Conservation (phyloP, 1,139 yeast genomes). For the Pichia sp. region DNA sequence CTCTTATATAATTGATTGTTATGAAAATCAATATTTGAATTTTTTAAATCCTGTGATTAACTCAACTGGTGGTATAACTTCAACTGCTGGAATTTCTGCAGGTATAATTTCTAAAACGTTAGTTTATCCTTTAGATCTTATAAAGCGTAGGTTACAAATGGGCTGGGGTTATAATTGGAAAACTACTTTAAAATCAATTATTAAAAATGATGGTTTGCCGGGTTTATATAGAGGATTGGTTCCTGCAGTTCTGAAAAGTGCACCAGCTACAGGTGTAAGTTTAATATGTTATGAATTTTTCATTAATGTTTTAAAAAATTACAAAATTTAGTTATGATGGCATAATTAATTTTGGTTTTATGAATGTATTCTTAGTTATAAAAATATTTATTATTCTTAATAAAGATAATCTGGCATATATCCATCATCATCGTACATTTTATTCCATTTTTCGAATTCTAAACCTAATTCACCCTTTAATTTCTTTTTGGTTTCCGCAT, state of each 20-base stretch:
- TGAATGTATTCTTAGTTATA: background rate
- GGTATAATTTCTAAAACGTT: conserved; percentile 68
- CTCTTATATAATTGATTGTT: conserved; percentile 13
- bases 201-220: conserved; percentile 49
- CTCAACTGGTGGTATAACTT: conserved; percentile 22
- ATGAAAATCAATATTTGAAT: conserved; percentile 3
- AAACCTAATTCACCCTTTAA: conserved; percentile 69
- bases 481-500: conserved; percentile 66
- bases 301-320: conserved; percentile 8
- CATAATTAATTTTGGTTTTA: conserved; percentile 12
- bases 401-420: conserved; percentile 20
- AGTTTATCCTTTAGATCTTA: conserved; percentile 81
- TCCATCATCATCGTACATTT: conserved; percentile 32
- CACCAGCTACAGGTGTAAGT: conserved; percentile 80
- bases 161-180: no score
- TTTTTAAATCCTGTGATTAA: background rate
- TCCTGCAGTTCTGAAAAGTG: conserved; percentile 65
- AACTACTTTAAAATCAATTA: no score
- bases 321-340: conserved; percentile 32
- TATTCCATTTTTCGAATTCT: conserved; percentile 62
- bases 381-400: conserved; percentile 41
- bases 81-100: conserved; percentile 67
- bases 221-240: conserved; percentile 74
- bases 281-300: conserved; percentile 60
- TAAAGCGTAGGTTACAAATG: conserved; percentile 75